Evolutionary conservation across 2,329 filamentous ascomycete genomes (phyloP), one percentile per base, ranked within the genome.

Genomic region (Pseudogymnoascus sp.): DNA sequence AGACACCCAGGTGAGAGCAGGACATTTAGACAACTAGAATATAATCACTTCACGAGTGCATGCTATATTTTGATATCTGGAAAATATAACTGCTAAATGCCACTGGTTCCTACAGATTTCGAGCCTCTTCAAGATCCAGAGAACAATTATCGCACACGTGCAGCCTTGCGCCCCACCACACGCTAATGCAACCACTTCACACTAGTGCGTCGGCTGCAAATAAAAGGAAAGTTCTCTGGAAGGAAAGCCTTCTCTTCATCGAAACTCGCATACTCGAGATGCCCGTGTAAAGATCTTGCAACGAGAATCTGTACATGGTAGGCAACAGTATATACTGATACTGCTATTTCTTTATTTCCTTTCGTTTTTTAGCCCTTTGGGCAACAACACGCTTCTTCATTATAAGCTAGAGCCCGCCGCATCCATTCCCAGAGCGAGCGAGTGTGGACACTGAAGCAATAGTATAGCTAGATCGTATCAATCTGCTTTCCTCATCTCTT

Each of bases 371-470:
- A 4, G 47, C 47, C 47, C 47, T 54, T 54, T 33, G 25, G 47
- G 47, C 47, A 54, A 33, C n/a, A n/a, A 38, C 14, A 60, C 39
- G 58, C 58, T 60, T 60, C 58, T 60, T 60, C 58, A 60, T 58
- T 70, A 71, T 70, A 76, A 76, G 80, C 80, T 82, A 82, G 80
- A 82, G 79, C 80, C 76, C 75, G 78, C 74, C 79, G 75, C 77
- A 74, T 74, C 70, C 77, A 68, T 73, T 69, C 73, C 73, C 73
- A 79, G 78, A 77, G 75, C 76, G 78, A 70, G 76, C 75, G 74
- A 78, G 80, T 81, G 80, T 82, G 78, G 80, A 82, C 77, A 77
- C 70, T 74, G 79, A 81, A 82, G 80, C 80, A 77, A 82, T 74
- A 82, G 72, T 71, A 79, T 64, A 74, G 63, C 67, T 60, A 50